Base-by-base conservation (phyloP, 1,284 basidiomycete species). In the Tilletia caries region DNA sequence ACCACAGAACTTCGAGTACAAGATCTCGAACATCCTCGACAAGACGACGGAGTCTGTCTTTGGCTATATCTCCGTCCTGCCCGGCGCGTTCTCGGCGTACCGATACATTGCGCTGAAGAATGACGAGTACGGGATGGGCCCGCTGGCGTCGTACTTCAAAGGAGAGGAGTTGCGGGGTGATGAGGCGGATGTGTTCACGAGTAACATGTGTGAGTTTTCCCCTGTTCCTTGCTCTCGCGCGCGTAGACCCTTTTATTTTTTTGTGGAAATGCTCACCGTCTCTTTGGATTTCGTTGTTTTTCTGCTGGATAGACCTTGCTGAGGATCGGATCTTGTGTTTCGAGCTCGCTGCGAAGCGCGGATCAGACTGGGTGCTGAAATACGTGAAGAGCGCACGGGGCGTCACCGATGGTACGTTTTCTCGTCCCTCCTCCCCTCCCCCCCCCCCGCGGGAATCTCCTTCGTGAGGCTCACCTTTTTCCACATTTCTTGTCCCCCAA, bases 1-100 rank as follows among this genome's bases (percentile, higher is more conserved):
- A n/a, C n/a, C n/a, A n/a, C 95, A 98, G 84, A 98, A 98, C 85
- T 98, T 98, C 79, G 95, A 98, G 85, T 98, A 98, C 86, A 97
- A 83, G 73, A 79, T 83, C 72, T 75, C 72, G 70, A 83, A 83
- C 68, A 80, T 83, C 32, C 71, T 72, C 15, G 77, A 83, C 71
- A 83, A 83, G 72, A 79, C 81, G 8, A 81, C 79, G 52, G 81
- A 83, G 66, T 72, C 69, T n/a, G 76, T 79, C 27, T 79, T 81
- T 64, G 81, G 81, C 1, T 83, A 81, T 71, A 83, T 83, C 68
- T 75, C 70, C 8, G 81, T 83, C 3, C 66, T 83, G 13, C 75
- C 75, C 8, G 79, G 67, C 50, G 76, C 76, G 1, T 78, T 79
- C 54, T 72, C 44, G 86, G 86, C 86, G 2, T 84, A 87, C 68